Conservation (phyloP, 2,329 filamentous ascomycete genomes). For the Cytospora mali region DNA sequence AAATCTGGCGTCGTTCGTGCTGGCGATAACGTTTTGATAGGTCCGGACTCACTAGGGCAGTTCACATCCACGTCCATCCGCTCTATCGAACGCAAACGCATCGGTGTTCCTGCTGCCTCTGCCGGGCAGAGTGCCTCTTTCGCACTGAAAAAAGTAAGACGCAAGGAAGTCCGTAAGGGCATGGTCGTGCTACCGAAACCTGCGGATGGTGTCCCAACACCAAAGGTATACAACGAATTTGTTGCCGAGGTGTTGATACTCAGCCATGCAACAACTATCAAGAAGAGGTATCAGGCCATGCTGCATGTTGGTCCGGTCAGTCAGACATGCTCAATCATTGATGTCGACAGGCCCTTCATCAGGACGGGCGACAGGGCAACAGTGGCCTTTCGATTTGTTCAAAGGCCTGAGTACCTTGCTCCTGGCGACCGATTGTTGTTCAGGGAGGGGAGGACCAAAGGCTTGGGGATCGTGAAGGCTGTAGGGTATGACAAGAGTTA, state of each 20-base stretch:
- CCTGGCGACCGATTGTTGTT: slow-evolving; percentile 90
- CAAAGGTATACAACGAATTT: slow-evolving; percentile 75
- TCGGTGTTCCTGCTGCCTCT: slow-evolving; percentile 81
- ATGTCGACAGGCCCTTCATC: slow-evolving; percentile 94
- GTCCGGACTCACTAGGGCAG: slow-evolving; percentile 86
- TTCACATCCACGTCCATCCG: slow-evolving; percentile 86
- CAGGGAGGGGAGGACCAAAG: slow-evolving; percentile 92
- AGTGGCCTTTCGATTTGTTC: slow-evolving; percentile 93
- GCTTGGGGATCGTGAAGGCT: slow-evolving; percentile 88
- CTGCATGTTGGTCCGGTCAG: slow-evolving; percentile 92
- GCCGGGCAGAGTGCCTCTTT: slow-evolving; percentile 94
- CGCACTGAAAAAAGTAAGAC: slow-evolving; percentile 80
- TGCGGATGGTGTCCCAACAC: slow-evolving; percentile 68
- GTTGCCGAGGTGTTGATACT: slow-evolving; percentile 89
- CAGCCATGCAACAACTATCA: slow-evolving; percentile 95
- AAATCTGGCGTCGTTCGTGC: slow-evolving; percentile 85
- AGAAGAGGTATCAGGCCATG: slow-evolving; percentile 97
- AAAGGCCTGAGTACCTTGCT: slow-evolving; percentile 87
- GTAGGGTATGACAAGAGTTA: slow-evolving; percentile 77
- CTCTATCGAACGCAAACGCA: slow-evolving; percentile 92
- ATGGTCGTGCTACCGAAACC: slow-evolving; percentile 91
- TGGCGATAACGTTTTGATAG: slow-evolving; percentile 86
- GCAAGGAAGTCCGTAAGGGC: slow-evolving; percentile 94
- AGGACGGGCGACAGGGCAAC: slow-evolving; percentile 91
- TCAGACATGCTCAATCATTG: slow-evolving; percentile 96